These are phyloP conservation scores for Pseudopediastrum boryanum DNA, from an alignment of 139 green algal genomes.

Conservation along the genomic window DNA sequence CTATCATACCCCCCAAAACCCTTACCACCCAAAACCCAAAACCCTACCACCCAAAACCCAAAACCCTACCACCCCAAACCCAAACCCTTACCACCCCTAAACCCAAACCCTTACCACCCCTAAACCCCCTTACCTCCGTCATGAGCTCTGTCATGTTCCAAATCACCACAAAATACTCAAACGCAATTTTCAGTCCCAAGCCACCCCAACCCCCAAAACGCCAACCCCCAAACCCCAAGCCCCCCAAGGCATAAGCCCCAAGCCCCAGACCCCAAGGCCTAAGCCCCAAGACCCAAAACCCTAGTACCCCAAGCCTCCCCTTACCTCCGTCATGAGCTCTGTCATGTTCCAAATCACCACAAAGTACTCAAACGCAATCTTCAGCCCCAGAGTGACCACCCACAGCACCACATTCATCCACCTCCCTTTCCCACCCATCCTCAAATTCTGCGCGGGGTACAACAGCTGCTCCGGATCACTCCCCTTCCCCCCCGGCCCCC, in stretches of 20 bases:
- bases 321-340: neutral
- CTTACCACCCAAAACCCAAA: neutral
- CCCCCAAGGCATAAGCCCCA: no score
- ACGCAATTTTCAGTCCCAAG: conserved; percentile 60
- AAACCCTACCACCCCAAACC: no score
- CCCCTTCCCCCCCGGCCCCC: no score
- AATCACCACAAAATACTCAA: conserved; percentile 61
- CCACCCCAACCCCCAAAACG: conserved; percentile 4
- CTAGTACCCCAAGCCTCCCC: conserved; percentile 12
- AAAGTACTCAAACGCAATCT: conserved; percentile 72
- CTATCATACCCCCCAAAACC: neutral
- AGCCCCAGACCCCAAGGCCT: no score
- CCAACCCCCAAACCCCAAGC: neutral
- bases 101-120: conserved; percentile 4
- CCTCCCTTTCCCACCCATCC: neutral
- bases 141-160: neutral
- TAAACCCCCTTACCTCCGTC: neutral
- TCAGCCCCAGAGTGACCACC: conserved; percentile 55
- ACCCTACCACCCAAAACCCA: neutral
- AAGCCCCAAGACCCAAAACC: no score
- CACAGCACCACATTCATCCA: conserved; percentile 64
- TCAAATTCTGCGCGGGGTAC: conserved; percentile 12
- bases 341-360: conserved; percentile 3
- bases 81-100: no score
- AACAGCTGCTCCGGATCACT: no score